phyloP scores from a whole-genome alignment of 2,329 filamentous ascomycete genomes.

The Uncinocarpus reesii region DNA sequence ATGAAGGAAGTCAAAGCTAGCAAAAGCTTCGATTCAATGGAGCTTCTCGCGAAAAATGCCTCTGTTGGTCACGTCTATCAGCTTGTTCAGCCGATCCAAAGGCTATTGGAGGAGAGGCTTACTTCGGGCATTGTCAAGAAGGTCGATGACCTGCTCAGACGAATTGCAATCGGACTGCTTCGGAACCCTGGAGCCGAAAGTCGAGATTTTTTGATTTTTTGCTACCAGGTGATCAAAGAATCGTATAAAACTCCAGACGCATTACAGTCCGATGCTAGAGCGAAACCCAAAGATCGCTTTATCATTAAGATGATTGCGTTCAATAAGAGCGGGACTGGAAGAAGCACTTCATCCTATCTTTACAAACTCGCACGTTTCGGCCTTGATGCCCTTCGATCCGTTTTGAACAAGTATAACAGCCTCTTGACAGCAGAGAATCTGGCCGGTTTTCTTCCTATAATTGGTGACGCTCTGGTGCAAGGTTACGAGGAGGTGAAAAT shows the following conservation, averaged over 20 bases:
- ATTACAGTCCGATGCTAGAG: conserved; percentile 31
- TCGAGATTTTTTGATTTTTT: conserved; percentile 80
- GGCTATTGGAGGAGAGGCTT: conserved; percentile 71
- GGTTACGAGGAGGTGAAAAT: conserved; percentile 89
- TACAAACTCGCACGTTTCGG: conserved; percentile 85
- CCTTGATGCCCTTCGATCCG: conserved; percentile 71
- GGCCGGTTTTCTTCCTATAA: conserved; percentile 72
- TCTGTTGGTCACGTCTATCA: conserved; percentile 64
- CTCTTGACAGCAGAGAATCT: conserved; percentile 72
- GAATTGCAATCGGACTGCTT: conserved; percentile 71
- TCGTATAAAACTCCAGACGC: conserved; percentile 51
- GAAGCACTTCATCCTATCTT: conserved; percentile 64
- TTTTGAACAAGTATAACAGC: conserved; percentile 75
- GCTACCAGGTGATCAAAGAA: conserved; percentile 85
- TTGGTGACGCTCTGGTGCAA: conserved; percentile 75
- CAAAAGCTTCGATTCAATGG: conserved; percentile 97
- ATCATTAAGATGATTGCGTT: conserved; percentile 66
- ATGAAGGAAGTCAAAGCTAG: conserved; percentile 98
- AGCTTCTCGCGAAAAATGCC: conserved; percentile 73
- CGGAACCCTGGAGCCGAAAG: conserved; percentile 70
- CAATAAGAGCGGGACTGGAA: conserved; percentile 61
- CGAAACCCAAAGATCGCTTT: conserved; percentile 58
- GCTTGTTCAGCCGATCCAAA: conserved; percentile 67
- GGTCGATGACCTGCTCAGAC: conserved; percentile 75
- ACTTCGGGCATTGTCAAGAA: conserved; percentile 75